Evolutionary conservation across 2,329 filamentous ascomycete species (phyloP), one percentile per base, ranked within the genome.

Genomic region (Ascomycota sp.): DNA sequence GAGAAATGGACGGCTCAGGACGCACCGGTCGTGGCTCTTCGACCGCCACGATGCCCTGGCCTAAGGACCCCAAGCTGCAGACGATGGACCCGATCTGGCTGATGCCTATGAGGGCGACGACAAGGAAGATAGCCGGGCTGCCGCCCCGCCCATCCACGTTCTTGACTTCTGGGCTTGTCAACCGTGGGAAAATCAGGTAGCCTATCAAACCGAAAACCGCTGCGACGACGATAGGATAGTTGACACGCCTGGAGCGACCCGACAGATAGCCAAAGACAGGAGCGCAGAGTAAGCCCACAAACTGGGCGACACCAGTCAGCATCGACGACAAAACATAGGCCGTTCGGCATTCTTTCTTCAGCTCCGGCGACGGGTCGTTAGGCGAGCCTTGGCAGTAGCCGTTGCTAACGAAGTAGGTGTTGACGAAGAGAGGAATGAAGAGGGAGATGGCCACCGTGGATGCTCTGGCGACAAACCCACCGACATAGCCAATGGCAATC

Each of bases 61-160:
- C 82, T 3, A 98, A 64, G 1, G 89, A 70, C 1, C 80, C 83
- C n/a, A 98, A 65, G 38, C 81, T 92, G 55, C 85, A 94, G 1
- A 98, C 89, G 34, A 98, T 95, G 8, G 83, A 78, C 2, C 86
- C 89, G 36, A 98, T 95, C 52, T 98, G 89, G 43, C 81, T 91
- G 44, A 93, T 69, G 10, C 89, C 89, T 24, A 95, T 70, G 12
- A 93, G 55, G 0, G 75, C 69, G 25, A 83, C 81, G 11, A 86
- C 66, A 9, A 85, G 38, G 45, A 91, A 83, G 11, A 93, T 71
- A 8, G 55, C 59, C 0, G 69, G 64, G 22, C 62, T 69, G 12
- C 79, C 80, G 22, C 78, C 70, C 19, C 75, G 61, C 4, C 72
- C 73, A 20, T 70, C 57, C 1, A 65, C 55, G 33, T 75, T 46